Base-by-base conservation (phyloP, 495 filamentous ascomycete species). In the Penicillium waksmanii region DNA sequence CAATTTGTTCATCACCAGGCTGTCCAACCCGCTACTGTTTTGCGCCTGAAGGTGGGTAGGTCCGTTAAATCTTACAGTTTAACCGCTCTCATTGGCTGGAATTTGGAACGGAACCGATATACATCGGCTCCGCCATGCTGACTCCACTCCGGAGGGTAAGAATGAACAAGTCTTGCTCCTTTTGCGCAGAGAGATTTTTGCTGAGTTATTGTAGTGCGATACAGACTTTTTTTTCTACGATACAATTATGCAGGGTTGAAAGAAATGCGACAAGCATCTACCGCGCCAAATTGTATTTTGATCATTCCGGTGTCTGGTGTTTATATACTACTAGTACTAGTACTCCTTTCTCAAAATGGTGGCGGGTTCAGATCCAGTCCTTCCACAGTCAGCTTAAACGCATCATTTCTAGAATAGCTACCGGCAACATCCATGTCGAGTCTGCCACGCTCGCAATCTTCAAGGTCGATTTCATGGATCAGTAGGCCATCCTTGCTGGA, bases 401-500 rank as follows among this genome's bases (percentile, higher is more conserved):
- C 79, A 74, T 96, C 92, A 60, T 87, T 92, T 46, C 90, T 77
- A n/a, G 89, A 89, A 73, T 93, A 95, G 64, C 85, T 88, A 5
- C 90, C 91, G 9, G 87, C 89, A 51, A 90, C 83, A 71, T 95
- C 91, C 31, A 88, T 60, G 69, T 90, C 85, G 25, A 88, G 69
- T 55, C 82, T 67, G 0, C 86, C 86, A 13, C 86, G 69, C 53
- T 84, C 80, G 61, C 86, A 88, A 62, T 88, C 86, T 42, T 88
- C 85, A 52, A 88, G 76, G 55, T 89, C 85, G 11, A 84, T 80
- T 53, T 83, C 77, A 3, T 76, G 68, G 12, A 80, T 68, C 17
- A 83, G 62, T 5, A 87, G 57, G 0, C 77, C 80, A 7, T 78
- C 63, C 11, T 46, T 43, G 9, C 47, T 44, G 5, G 51, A 17